Base-by-base conservation (phyloP, 2,329 filamentous ascomycete species). In the Penicillium psychrosexuale region DNA sequence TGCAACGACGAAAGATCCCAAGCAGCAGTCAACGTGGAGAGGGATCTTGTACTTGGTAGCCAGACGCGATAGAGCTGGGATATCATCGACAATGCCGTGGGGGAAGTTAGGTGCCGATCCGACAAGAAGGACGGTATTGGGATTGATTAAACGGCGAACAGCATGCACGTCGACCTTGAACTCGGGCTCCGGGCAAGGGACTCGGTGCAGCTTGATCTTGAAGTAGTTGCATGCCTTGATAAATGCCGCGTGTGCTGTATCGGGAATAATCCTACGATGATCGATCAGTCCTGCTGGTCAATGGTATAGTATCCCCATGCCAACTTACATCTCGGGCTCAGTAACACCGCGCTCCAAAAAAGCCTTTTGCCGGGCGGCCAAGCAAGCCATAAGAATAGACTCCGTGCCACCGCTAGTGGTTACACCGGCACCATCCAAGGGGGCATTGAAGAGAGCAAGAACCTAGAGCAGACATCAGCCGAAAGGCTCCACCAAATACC, bases 61-160 rank as follows among this genome's bases (percentile, higher is more conserved):
- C 5, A 99, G 82, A 56, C 86, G 88, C 52, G 92, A 96, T 39
- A 99, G 84, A 0, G 84, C 83, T 0, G 88, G 77, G 64, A 99
- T 97, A 73, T 97, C 91, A 74, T 99, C 94, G 61, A 99, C 94
- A 70, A 99, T 96, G 58, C 94, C 94, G 72, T 99, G 94, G 36
- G 94, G 94, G 76, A 97, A 99, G 80, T 97, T 99, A 56, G 94
- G 94, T 0, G 94, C 92, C 2, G 90, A 96, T 45, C 94, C 94
- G 48, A 97, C 94, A 4, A 99, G 86, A 28, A 99, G 80, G 57
- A 97, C 78, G 0, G 94, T 99, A 78, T 99, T 99, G 66, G 88
- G 84, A 76, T 97, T 99, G 75, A 99, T 86, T 56, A 97, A 84
- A 31, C 91, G 88, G 15, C 87, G 84, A 44, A 97, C 89, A 30